These are phyloP conservation scores for Cladosporium sp. DNA, from an alignment of 2,329 filamentous ascomycete species.

Conservation along the genomic window DNA sequence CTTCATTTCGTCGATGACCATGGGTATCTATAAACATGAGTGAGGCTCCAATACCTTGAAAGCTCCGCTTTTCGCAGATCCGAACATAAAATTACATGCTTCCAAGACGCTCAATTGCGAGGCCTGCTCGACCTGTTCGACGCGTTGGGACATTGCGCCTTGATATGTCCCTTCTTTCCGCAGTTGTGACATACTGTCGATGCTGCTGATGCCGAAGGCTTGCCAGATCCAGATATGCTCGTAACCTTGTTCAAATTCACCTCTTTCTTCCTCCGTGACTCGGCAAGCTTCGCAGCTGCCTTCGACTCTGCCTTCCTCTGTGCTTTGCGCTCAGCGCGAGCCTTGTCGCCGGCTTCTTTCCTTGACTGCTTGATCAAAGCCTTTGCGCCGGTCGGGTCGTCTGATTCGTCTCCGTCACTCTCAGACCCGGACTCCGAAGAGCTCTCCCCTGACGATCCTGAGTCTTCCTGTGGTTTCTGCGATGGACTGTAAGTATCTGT, in stretches of 20 bases:
- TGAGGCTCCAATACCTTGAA: neutral
- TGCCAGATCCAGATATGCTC: constrained; percentile 55
- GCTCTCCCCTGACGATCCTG: constrained; percentile 29
- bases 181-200: constrained; percentile 61
- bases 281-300: constrained; percentile 56
- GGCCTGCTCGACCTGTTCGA: constrained; percentile 7
- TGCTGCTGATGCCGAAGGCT: constrained; percentile 12
- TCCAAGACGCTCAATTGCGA: constrained; percentile 5
- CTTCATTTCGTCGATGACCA: neutral
- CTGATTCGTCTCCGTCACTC: constrained; percentile 41
- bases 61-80: neutral
- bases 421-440: constrained; percentile 40
- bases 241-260: constrained; percentile 62
- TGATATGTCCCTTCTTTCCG: constrained; percentile 63
- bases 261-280: constrained; percentile 65
- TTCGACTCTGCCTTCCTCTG: constrained; percentile 53
- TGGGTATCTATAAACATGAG: constrained; percentile 14
- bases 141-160: constrained; percentile 55
- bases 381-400: constrained; percentile 44
- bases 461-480: constrained; percentile 44
- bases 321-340: constrained; percentile 47
- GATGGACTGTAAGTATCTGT: constrained; percentile 28
- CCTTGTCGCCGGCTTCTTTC: constrained; percentile 47
- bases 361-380: constrained; percentile 50
- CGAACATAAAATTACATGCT: neutral